Evolutionary conservation across 371 early-diverging fungal species (phyloP), one percentile per base, ranked within the genome.

Genomic region (Mortierella sp.): DNA sequence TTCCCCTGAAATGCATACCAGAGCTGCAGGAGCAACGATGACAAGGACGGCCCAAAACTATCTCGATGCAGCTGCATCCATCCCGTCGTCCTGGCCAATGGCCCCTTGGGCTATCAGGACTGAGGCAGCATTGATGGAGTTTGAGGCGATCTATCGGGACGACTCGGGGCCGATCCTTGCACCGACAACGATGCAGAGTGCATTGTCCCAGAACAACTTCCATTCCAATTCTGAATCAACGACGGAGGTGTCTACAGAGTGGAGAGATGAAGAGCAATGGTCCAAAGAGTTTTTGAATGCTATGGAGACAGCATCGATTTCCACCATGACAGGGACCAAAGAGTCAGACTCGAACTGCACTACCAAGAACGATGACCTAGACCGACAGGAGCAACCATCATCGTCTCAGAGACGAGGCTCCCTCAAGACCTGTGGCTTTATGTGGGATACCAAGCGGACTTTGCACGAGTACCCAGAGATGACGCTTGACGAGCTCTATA

Each of bases 401-500:
- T 9, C 37, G 9, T 37, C 37, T 37, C 37, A 57, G 28, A 48
- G 68, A 3, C 57, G 71, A 18, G 58, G 43, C 29, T 75, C 71
- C 2, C 56, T 75, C 64, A 75, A 70, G 58, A 75, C 76, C 0
- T 75, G 76, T 46, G 76, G 71, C 1, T 75, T 57, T 48, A 75
- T 75, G 58, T 52, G 62, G 28, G 76, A 75, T 25, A 23, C 57
- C 43, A 70, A 71, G 57, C 37, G 37, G 37, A 37, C 37, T 9
- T 9, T 37, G 37, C 37, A 37, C 37, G 37, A 37, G 9, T 37
- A 37, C 37, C 37, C 37, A 37, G 37, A 37, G 9, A 9, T 9
- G 37, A 37, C 37, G 3, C 37, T 37, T 5, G 37, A 37, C 37
- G 37, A 37, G 37, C 37, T 37, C 37, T 37, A 37, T 37, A 9